Evolutionary conservation across 1,284 basidiomycete species (phyloP).

Genomic region (Leccinum fallax): DNA sequence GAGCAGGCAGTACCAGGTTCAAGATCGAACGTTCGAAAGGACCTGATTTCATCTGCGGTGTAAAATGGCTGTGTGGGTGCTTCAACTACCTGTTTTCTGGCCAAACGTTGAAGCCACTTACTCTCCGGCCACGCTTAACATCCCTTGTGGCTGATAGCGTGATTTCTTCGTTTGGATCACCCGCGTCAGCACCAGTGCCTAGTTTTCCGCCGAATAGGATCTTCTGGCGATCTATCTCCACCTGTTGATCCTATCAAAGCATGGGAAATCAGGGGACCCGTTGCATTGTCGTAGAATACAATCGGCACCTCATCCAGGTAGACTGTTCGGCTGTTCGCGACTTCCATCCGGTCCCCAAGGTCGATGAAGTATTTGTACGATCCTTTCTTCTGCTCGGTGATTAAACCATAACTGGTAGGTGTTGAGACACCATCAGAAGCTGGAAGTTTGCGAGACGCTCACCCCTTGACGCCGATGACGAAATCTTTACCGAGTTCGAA

Average conservation of each 20-base stretch:
- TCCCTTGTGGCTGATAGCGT: slow-evolving; percentile 37
- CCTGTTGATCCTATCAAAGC: slow-evolving; percentile 54
- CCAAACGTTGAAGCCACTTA: slow-evolving; percentile 24
- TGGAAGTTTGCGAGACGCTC: slow-evolving; percentile 24
- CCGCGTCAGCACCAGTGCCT: slow-evolving; percentile 49
- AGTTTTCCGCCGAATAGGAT: slow-evolving; percentile 66
- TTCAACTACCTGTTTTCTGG: slow-evolving; percentile 4
- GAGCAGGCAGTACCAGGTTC: slow-evolving; percentile 61
- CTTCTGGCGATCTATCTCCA: slow-evolving; percentile 57
- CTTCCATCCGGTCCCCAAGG: slow-evolving; percentile 75
- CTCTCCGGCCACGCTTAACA: slow-evolving; percentile 54
- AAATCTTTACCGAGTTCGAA: slow-evolving; percentile 82
- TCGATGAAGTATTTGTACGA: slow-evolving; percentile 81
- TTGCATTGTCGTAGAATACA: not conserved
- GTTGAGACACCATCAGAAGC: slow-evolving; percentile 5
- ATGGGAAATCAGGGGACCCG: slow-evolving; percentile 17
- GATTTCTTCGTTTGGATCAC: slow-evolving; percentile 43
- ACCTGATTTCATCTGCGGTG: slow-evolving; percentile 79
- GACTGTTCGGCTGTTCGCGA: slow-evolving; percentile 66
- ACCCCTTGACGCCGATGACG: slow-evolving; percentile 92
- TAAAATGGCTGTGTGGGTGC: slow-evolving; percentile 74
- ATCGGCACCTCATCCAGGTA: slow-evolving; percentile 75
- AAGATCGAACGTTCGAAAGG: slow-evolving; percentile 79
- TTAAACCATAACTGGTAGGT: slow-evolving; percentile 71
- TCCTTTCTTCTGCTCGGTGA: slow-evolving; percentile 85